Evolutionary conservation across 176 grass and related monocot genomes (phyloP), one percentile per base, ranked within the genome.

Genomic region (Leersia perrieri): DNA sequence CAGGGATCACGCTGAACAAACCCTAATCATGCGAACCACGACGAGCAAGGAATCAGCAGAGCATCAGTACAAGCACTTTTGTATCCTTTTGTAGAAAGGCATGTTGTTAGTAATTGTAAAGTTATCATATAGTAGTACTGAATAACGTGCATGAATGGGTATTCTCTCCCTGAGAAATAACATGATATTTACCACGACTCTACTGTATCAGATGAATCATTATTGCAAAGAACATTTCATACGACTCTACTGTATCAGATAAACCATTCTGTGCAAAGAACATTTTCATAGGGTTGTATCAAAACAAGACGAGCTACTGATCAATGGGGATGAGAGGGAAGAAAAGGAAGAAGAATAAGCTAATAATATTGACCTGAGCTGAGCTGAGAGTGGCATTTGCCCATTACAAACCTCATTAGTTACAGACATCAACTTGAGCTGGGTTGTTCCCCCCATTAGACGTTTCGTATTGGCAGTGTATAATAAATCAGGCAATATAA

Each of bases 361-460:
- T 77, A 83, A 16, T 3, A 28, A 27, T 36, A 62, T 63, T 70
- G 75, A 58, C 18, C 84, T 49, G 75, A 58, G 47, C 84, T 49
- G 38, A 70, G 36, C 77, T 84, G 80, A 64, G 15, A 80, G 80
- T 64, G 60, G 9, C 26, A 76, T 77, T 82, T 81, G 70, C 70
- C 58, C 81, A 79, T 89, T 75, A 75, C 82, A 80, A 81, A 89
- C 76, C 33, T 33, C 20, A 11, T 69, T 76, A 86, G 73, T 85
- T 90, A 86, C 78, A 82, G 41, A 86, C 36, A 82, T 2, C n/a
- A 66, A 77, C 78, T 60, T 77, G 75, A 68, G 87, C 60, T 44
- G 47, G 45, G 77, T 1, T 44, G 41, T 44, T 44, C 9, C 81
- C 73, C 45, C 78, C 72, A 33, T 34, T 20, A 47, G 30, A 73